A percentile compares a stretch with the other conserved stretches of the same genome.
These are phyloP conservation scores for Saturnispora kantuleensis DNA, from an alignment of 805 yeast genomes.

Conservation along the genomic window DNA sequence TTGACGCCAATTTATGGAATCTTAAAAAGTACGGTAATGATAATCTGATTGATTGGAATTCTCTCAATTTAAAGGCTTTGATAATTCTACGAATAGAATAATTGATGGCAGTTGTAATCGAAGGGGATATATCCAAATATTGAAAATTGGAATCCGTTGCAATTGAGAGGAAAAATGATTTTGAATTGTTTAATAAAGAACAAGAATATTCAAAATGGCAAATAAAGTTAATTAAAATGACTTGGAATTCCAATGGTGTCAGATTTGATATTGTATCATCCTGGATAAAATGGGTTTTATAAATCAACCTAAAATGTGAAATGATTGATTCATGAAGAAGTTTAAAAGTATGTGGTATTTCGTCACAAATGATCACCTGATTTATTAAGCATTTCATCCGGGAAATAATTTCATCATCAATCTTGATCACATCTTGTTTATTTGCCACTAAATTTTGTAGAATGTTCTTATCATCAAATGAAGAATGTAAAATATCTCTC, in stretches of 20 bases:
- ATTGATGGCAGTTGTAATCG: slow-evolving; percentile 60
- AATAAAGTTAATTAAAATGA: slow-evolving; percentile 53
- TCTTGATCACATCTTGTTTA: neutral
- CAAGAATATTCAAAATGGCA: slow-evolving; percentile 63
- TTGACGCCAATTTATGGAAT: slow-evolving; percentile 53
- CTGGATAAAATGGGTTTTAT: slow-evolving; percentile 27
- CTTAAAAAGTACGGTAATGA: slow-evolving; percentile 53
- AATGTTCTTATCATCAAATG: neutral
- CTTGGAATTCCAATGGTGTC: slow-evolving; percentile 67
- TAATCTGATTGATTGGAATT: slow-evolving; percentile 53
- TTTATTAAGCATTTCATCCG: neutral
- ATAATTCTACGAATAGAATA: slow-evolving; percentile 68
- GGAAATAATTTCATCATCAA: neutral
- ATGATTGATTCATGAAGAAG: slow-evolving; percentile 27
- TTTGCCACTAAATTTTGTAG: neutral
- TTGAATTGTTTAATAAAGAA: slow-evolving; percentile 70
- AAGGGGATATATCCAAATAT: slow-evolving; percentile 50
- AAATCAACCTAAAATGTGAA: slow-evolving; percentile 35
- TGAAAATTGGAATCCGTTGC: slow-evolving; percentile 20
- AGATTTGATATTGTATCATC: slow-evolving; percentile 27
- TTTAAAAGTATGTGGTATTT: slow-evolving; percentile 1
- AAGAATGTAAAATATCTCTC: neutral
- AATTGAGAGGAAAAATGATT: slow-evolving; percentile 45
- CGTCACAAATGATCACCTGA: neutral
- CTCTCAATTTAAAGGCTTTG: slow-evolving; percentile 66